A percentile compares a stretch with the other conserved stretches of the same genome.
phyloP scores from a whole-genome alignment of 2,329 filamentous ascomycete genomes.

The Dactylonectria estremocensis region DNA sequence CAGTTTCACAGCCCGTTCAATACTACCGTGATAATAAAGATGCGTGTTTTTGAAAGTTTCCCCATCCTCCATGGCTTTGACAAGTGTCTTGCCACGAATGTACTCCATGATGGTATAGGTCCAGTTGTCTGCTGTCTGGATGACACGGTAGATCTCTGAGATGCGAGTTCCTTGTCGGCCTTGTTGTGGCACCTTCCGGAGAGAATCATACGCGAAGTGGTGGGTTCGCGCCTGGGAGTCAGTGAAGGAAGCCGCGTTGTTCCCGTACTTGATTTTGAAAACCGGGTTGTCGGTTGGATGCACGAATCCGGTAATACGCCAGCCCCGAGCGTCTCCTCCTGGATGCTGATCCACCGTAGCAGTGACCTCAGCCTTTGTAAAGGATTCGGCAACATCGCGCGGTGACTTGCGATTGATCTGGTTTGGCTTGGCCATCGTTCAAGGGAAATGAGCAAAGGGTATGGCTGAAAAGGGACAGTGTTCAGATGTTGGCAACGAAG shows the following conservation, averaged over 20 bases:
- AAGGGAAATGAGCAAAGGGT: too few relatives aligned
- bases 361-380: background rate
- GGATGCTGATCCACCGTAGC: background rate
- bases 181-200: background rate
- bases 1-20: slow-evolving; percentile 1
- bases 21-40: background rate
- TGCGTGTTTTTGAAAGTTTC: background rate
- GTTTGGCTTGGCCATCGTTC: background rate
- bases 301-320: background rate
- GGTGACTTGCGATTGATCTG: background rate
- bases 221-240: slow-evolving; percentile 11
- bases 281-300: slow-evolving; percentile 6
- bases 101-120: slow-evolving; percentile 15
- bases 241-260: background rate
- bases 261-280: slow-evolving; percentile 14
- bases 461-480: too few relatives aligned
- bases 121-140: background rate
- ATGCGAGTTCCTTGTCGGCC: slow-evolving; percentile 17
- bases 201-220: background rate
- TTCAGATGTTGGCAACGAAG: too few relatives aligned
- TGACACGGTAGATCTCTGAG: slow-evolving; percentile 12
- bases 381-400: background rate
- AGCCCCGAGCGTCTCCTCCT: background rate
- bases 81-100: slow-evolving; percentile 1
- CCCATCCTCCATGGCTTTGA: background rate